A percentile compares a stretch with the other conserved stretches of the same genome.
Conservation (phyloP, 106 monocot genomes). For the Dactylorhiza incarnata region DNA sequence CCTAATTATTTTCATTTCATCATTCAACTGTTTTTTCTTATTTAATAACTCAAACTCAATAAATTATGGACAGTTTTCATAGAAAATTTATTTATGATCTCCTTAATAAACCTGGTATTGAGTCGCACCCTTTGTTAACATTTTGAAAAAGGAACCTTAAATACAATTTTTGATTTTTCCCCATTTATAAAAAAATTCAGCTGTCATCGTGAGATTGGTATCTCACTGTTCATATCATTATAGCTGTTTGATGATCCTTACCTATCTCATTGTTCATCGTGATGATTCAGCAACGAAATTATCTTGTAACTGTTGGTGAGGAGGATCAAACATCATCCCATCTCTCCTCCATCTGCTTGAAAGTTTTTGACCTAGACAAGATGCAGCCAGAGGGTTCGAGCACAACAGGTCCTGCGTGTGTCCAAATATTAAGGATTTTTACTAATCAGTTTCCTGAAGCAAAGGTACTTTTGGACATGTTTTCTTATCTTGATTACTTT, state of each 20-base stretch:
- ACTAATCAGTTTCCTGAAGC: slow-evolving; percentile 84
- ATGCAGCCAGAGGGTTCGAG: slow-evolving; percentile 89
- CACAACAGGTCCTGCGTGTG: slow-evolving; percentile 60
- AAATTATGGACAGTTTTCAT: no score
- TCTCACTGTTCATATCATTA: not conserved
- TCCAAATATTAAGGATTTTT: slow-evolving; percentile 81
- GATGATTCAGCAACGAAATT: slow-evolving; percentile 78
- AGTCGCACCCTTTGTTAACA: no score
- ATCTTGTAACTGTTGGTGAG: slow-evolving; percentile 80
- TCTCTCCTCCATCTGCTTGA: slow-evolving; percentile 57
- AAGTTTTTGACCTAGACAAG: slow-evolving; percentile 95
- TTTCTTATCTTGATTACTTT: not conserved
- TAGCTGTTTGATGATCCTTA: not conserved
- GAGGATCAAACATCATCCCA: slow-evolving; percentile 72
- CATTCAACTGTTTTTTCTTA: no score
- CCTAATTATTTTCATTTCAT: no score
- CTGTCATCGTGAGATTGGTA: not conserved
- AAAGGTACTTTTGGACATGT: slow-evolving; percentile 37
- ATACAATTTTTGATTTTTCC: not conserved
- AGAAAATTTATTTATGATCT: no score
- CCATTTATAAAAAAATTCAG: not conserved
- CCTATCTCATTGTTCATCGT: slow-evolving; percentile 4
- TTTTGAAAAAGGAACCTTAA: no score
- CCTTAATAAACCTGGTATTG: no score
- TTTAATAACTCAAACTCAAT: no score